Base-by-base conservation (phyloP, 2,329 filamentous ascomycete species). In the Pseudonectria buxi region DNA sequence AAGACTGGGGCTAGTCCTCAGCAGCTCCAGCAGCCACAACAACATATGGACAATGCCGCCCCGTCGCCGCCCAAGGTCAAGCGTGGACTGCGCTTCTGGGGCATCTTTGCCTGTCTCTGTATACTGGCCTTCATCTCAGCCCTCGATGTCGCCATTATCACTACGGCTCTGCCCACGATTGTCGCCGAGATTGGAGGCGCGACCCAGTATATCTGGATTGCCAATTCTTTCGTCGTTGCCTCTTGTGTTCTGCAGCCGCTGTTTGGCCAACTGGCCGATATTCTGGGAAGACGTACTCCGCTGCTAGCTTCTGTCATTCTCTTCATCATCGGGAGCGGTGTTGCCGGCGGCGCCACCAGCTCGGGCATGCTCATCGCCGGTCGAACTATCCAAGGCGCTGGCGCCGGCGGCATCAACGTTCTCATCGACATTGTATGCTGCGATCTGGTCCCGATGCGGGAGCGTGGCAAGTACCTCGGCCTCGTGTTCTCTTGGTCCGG, bases 221-320 rank as follows among this genome's bases (percentile, higher is more conserved):
- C 34, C 12, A 49, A 49, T 34, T 29, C 24, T 7, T 41, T 43
- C 26, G 37, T 45, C 32, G 28, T 45, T 3, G 37, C 43, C 14
- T 32, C 32, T 34, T 38, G 13, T 11, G 62, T 63, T 3, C 53
- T 71, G 10, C 68, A 69, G 39, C 71, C 71, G 0, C 42, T 72
- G 0, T 65, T 64, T 33, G 68, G 67, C 4, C 68, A 73, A 43
- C 35, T 69, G 1, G 56, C 64, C 13, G 60, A 72, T 40, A 57
- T 74, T n/a, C 73, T 68, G 36, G 71, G 74, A 10, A 59, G 72
- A 2, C 59, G 67, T 15, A n/a, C n/a, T n/a, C n/a, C n/a, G n/a
- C n/a, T n/a, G n/a, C n/a, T n/a, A n/a, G n/a, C n/a, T n/a, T 61
- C 51, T 35, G 46, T 59, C 4, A 51, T 57, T 3, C 47, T 72